Evolutionary conservation across 2,329 filamentous ascomycete species (phyloP), one percentile per base, ranked within the genome.

Genomic region (Colletotrichum caudatum): DNA sequence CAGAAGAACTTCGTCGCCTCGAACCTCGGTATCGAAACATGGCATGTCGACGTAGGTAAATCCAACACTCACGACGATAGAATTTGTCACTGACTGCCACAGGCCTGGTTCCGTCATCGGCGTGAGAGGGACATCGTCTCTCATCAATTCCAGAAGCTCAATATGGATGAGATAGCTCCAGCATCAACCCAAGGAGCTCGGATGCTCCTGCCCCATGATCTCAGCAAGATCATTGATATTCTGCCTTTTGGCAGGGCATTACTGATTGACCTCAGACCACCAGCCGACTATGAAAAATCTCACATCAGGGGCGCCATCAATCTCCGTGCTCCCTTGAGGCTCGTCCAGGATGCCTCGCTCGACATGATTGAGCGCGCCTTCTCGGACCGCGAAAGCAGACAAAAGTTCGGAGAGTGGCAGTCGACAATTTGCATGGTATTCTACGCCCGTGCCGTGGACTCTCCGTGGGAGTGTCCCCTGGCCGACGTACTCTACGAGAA

Each of bases 1-100:
- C 83, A 87, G 51, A 84, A 84, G 46, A 86, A 86, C 51, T 86
- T 88, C 75, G 80, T 88, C 53, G 86, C 87, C 12, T 89, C 87
- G 0, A 89, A 85, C 51, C 78, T 89, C 2, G 85, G 85, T 18
- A 84, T 88, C 33, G 86, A 88, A 66, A 81, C 83, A 3, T 78
- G 81, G 59, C 85, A 88, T 73, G 82, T 89, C 37, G 82, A 87
- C 68, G 82, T 87, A 65, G 78, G 81, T 78, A 14, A 9, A 12
- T 5, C 23, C 37, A 26, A 35, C 12, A 4, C 12, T 18, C 6
- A 33, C 5, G 7, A 2, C 8, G 23, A 29, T 6, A 35, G 41
- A 37, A 20, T 5, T 11, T 18, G 14, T 16, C 46, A 46, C 61
- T 77, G 33, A 71, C 64, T 20, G 74, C 78, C 29, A 79, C 59